A percentile compares a stretch with the other conserved stretches of the same genome.
Evolutionary conservation across 352 stramenopile genomes (phyloP).

Genomic region (Phytophthora podocarpi): DNA sequence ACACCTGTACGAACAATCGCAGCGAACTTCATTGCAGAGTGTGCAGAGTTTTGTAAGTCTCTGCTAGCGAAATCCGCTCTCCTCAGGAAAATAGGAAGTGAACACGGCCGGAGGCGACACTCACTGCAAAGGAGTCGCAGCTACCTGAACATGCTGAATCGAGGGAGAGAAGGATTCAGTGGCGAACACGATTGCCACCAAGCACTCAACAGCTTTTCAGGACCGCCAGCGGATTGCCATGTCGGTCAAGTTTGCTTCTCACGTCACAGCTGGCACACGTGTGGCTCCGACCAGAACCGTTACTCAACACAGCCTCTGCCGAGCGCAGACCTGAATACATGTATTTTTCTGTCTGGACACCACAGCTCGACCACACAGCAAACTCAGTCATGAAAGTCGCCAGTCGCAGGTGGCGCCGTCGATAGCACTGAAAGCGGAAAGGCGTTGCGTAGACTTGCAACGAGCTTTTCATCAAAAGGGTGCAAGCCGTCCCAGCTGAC

Average conservation of each 20-base stretch:
- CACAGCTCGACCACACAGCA: neutral
- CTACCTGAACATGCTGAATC: conserved; percentile 9
- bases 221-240: neutral
- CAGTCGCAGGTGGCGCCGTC: conserved; percentile 18
- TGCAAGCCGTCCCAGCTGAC: conserved; percentile 7
- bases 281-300: conserved; percentile 12
- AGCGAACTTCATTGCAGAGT: conserved; percentile 26
- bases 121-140: neutral
- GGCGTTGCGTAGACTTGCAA: conserved; percentile 1
- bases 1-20: conserved; percentile 18
- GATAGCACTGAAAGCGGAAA: conserved; percentile 13
- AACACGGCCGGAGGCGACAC: neutral
- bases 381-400: conserved; percentile 9
- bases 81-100: conserved; percentile 26
- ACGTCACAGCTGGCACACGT: conserved; percentile 3
- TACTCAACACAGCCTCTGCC: conserved; percentile 17
- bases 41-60: neutral
- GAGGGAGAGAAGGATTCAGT: conserved; percentile 29
- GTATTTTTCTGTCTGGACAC: conserved; percentile 9
- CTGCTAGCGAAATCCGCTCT: conserved; percentile 24
- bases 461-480: neutral
- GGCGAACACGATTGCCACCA: conserved; percentile 22
- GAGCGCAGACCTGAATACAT: neutral
- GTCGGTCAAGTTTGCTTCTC: neutral
- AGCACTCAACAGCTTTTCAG: conserved; percentile 25